Evolutionary conservation across 2,329 filamentous ascomycete genomes (phyloP).

Genomic region (Pseudopyrenochaeta lycopersici): DNA sequence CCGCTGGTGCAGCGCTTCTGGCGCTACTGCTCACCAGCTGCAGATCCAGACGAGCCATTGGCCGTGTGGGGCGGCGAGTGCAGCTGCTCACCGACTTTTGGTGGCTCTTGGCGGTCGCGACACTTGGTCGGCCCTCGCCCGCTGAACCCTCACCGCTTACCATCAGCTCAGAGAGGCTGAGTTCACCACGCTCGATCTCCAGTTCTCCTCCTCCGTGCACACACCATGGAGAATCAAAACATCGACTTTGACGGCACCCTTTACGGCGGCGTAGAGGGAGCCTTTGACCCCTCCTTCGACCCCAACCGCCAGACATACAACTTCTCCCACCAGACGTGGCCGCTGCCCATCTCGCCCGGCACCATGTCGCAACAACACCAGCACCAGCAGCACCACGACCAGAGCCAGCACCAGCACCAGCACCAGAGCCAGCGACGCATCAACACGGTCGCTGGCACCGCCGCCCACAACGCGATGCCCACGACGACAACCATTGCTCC

Average conservation of each 20-base stretch:
- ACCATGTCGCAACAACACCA: slow-evolving; percentile 41
- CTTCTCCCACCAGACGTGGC: slow-evolving; percentile 47
- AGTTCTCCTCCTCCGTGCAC: slow-evolving; percentile 30
- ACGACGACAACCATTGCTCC: slow-evolving; percentile 44
- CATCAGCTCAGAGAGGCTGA: slow-evolving; percentile 49
- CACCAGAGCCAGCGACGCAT: slow-evolving; percentile 38
- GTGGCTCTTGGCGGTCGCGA: slow-evolving; percentile 18
- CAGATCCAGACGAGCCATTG: slow-evolving; percentile 19
- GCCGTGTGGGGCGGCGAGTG: slow-evolving; percentile 16
- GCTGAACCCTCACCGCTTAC: slow-evolving; percentile 35
- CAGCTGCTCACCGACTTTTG: slow-evolving; percentile 17
- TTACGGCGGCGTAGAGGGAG: slow-evolving; percentile 46
- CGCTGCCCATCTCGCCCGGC: slow-evolving; percentile 46
- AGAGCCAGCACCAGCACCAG: slow-evolving; percentile 30
- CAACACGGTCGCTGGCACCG: slow-evolving; percentile 38
- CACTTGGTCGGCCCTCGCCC: slow-evolving; percentile 27
- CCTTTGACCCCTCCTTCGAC: slow-evolving; percentile 51
- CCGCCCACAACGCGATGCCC: slow-evolving; percentile 27
- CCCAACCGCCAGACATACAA: slow-evolving; percentile 43
- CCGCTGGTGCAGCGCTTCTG: slow-evolving; percentile 36
- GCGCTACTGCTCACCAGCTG: slow-evolving; percentile 29
- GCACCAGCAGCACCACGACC: slow-evolving; percentile 14
- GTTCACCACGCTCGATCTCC: slow-evolving; percentile 27
- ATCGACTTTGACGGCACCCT: slow-evolving; percentile 48
- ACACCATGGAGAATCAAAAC: slow-evolving; percentile 55